Evolutionary conservation across 768 basidiomycete species (phyloP).

Genomic region (Termitomyces sp.): DNA sequence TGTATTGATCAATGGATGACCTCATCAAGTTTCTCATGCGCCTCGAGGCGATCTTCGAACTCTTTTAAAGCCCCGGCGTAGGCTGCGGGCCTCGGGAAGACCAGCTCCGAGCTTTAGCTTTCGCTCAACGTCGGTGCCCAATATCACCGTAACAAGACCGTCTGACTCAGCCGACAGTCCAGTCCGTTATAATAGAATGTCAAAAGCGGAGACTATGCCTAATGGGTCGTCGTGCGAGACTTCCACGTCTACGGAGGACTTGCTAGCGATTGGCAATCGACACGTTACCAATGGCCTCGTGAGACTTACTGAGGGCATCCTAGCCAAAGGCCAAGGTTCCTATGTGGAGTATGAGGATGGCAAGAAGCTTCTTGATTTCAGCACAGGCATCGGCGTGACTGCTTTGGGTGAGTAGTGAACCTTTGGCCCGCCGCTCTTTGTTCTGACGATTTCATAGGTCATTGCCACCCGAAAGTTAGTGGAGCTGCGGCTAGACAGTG

Average conservation of each 20-base stretch:
- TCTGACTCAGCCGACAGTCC: slow-evolving; percentile 1
- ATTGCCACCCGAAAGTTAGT: slow-evolving; percentile 84
- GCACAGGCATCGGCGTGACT: slow-evolving; percentile 84
- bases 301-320: slow-evolving; percentile 47
- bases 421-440: neutral
- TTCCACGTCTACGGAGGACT: slow-evolving; percentile 9
- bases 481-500: slow-evolving; percentile 88
- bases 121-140: neutral
- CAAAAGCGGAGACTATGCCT: neutral
- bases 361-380: slow-evolving; percentile 75
- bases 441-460: slow-evolving; percentile 41
- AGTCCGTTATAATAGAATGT: neutral
- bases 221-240: neutral
- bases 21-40: too few species aligned
- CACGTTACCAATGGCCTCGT: slow-evolving; percentile 44
- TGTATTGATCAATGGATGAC: too few species aligned
- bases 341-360: slow-evolving; percentile 74
- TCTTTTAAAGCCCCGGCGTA: neutral
- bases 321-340: slow-evolving; percentile 66
- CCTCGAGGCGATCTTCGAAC: neutral
- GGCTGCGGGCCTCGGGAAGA: slow-evolving; percentile 3
- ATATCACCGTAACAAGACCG: neutral
- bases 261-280: slow-evolving; percentile 35
- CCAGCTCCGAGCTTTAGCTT: neutral
- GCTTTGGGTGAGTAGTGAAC: slow-evolving; percentile 52